These are phyloP conservation scores for Penicillium brasilianum DNA, from an alignment of 2,329 filamentous ascomycete genomes.

Conservation along the genomic window DNA sequence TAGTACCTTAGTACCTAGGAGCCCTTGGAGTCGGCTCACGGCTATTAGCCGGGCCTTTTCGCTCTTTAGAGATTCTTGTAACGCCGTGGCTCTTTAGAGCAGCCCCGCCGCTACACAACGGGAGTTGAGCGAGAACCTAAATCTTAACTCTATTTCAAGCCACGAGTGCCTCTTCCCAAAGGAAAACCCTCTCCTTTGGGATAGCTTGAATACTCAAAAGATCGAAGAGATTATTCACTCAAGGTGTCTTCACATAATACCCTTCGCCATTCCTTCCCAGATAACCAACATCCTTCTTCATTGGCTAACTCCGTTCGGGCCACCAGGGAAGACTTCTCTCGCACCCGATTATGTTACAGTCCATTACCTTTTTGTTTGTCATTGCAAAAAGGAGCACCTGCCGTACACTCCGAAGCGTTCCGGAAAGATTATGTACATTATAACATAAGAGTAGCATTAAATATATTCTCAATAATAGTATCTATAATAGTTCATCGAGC, in stretches of 20 bases:
- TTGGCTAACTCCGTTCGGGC: background rate
- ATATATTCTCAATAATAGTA: background rate
- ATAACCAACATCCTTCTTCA: background rate
- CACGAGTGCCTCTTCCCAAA: background rate
- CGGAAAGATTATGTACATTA: background rate
- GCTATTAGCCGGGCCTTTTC: background rate
- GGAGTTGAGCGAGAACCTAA: constrained; percentile 2
- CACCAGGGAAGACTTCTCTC: background rate
- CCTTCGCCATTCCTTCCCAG: background rate
- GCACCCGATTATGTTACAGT: background rate
- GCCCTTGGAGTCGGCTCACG: background rate
- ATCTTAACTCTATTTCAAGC: constrained; percentile 3
- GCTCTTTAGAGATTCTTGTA: background rate
- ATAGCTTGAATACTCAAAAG: background rate
- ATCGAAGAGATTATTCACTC: background rate
- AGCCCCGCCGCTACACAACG: background rate
- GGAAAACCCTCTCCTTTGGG: background rate
- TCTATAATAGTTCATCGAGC: background rate
- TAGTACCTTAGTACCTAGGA: too few relatives aligned
- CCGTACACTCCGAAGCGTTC: too few relatives aligned
- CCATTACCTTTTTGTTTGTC: too few relatives aligned
- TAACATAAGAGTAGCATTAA: background rate
- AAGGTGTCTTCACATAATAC: background rate
- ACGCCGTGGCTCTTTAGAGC: too few relatives aligned
- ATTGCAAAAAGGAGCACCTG: too few relatives aligned